Conservation (phyloP, 495 filamentous ascomycete species). For the Penicillium paradoxum region DNA sequence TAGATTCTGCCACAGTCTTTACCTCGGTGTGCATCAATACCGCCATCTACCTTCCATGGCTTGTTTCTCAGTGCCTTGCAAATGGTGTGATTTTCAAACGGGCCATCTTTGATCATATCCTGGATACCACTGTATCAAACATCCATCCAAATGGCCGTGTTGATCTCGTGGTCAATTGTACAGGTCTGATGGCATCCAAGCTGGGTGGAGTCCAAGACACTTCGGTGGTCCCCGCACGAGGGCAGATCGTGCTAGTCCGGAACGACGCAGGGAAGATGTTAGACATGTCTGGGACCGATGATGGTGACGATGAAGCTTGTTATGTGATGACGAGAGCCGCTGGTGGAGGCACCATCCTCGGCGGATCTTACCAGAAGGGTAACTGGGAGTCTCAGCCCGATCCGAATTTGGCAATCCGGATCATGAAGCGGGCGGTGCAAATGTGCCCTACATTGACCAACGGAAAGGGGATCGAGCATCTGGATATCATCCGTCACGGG, state of each 20-base stretch:
- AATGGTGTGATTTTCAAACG: slow-evolving; percentile 63
- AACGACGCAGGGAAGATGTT: slow-evolving; percentile 66
- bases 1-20: slow-evolving; percentile 66
- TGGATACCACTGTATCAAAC: slow-evolving; percentile 47
- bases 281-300: slow-evolving; percentile 63
- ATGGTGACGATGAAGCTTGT: slow-evolving; percentile 62
- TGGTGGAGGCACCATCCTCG: slow-evolving; percentile 69
- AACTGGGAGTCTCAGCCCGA: slow-evolving; percentile 75
- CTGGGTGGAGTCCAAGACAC: slow-evolving; percentile 78
- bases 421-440: slow-evolving; percentile 73
- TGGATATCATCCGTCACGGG: slow-evolving; percentile 73
- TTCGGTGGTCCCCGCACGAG: slow-evolving; percentile 64
- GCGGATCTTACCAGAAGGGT: slow-evolving; percentile 71
- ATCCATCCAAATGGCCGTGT: slow-evolving; percentile 53
- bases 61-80: slow-evolving; percentile 68
- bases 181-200: slow-evolving; percentile 61
- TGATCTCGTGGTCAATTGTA: slow-evolving; percentile 72
- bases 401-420: slow-evolving; percentile 65
- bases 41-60: slow-evolving; percentile 79
- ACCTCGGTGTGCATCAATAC: slow-evolving; percentile 90
- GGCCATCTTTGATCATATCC: slow-evolving; percentile 56
- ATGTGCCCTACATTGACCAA: slow-evolving; percentile 56
- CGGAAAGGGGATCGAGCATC: slow-evolving; percentile 64
- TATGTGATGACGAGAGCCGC: slow-evolving; percentile 81
- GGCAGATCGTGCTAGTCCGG: slow-evolving; percentile 79